Evolutionary conservation across 2,329 filamentous ascomycete genomes (phyloP).

Genomic region (Xylariaceae sp.): DNA sequence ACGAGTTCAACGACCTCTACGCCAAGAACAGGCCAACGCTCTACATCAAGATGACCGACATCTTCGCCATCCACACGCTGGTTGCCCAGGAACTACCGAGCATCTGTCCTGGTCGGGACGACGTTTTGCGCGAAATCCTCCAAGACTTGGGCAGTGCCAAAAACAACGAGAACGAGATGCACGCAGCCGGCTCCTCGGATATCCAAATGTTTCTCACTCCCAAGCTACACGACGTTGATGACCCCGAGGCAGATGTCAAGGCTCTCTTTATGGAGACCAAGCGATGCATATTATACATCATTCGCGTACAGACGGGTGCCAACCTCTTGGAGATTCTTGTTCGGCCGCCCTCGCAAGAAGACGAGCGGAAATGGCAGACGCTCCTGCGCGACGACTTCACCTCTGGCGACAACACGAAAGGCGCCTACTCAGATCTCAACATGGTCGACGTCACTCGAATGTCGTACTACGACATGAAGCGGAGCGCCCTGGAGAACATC

Average conservation of each 20-base stretch:
- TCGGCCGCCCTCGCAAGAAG: constrained; percentile 77
- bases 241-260: constrained; percentile 88
- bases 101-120: constrained; percentile 75
- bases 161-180: constrained; percentile 90
- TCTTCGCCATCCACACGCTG: constrained; percentile 91
- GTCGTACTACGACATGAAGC: constrained; percentile 87
- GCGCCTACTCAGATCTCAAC: constrained; percentile 84
- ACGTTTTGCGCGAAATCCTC: constrained; percentile 83
- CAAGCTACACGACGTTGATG: constrained; percentile 81
- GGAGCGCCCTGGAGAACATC: constrained; percentile 88
- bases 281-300: constrained; percentile 93
- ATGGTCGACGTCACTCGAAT: constrained; percentile 84
- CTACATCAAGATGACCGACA: constrained; percentile 98
- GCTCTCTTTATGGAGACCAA: constrained; percentile 97
- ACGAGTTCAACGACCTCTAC: constrained; percentile 97
- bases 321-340: constrained; percentile 95
- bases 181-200: constrained; percentile 76
- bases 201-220: constrained; percentile 87
- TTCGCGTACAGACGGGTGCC: constrained; percentile 83
- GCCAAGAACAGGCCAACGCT: constrained; percentile 92
- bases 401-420: constrained; percentile 59
- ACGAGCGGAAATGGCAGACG: constrained; percentile 80
- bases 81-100: constrained; percentile 69
- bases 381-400: constrained; percentile 77
- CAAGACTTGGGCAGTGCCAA: constrained; percentile 93